These are phyloP conservation scores for Pyrus bretschneideri DNA, from an alignment of 306 rosid genomes.

Conservation along the genomic window DNA sequence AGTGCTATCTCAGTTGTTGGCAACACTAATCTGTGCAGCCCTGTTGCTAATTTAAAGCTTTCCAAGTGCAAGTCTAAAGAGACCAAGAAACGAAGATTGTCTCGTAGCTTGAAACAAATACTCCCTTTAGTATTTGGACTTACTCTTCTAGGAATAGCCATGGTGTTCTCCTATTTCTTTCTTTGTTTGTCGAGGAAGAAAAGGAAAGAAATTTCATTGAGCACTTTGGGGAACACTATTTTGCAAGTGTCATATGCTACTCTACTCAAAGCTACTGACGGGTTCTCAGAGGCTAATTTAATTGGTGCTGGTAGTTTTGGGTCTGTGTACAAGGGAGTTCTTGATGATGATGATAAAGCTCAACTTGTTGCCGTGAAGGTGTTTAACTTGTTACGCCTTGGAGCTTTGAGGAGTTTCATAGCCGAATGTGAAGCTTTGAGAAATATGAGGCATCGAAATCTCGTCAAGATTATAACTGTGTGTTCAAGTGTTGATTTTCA, in stretches of 20 bases:
- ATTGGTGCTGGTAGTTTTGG: background rate
- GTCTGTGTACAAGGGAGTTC: background rate
- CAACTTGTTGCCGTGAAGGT: background rate
- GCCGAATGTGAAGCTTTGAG: background rate
- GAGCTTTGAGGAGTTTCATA: background rate
- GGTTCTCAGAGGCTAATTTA: background rate
- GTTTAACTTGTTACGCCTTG: background rate
- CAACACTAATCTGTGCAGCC: background rate
- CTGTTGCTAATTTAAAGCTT: background rate
- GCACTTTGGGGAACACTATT: background rate
- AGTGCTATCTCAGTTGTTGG: background rate
- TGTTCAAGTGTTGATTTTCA: slow-evolving; percentile 1
- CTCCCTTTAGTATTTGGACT: background rate
- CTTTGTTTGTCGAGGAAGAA: background rate
- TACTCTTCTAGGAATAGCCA: background rate
- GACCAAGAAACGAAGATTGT: background rate
- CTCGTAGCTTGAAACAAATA: background rate
- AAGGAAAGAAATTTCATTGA: background rate
- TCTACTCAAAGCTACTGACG: background rate
- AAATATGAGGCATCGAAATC: background rate
- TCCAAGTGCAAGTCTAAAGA: background rate
- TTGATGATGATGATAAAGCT: background rate
- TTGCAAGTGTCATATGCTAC: background rate
- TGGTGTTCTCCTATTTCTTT: background rate
- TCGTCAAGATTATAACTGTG: background rate